Evolutionary conservation across 2,329 filamentous ascomycete genomes (phyloP).

Genomic region (Colletotrichum melonis): DNA sequence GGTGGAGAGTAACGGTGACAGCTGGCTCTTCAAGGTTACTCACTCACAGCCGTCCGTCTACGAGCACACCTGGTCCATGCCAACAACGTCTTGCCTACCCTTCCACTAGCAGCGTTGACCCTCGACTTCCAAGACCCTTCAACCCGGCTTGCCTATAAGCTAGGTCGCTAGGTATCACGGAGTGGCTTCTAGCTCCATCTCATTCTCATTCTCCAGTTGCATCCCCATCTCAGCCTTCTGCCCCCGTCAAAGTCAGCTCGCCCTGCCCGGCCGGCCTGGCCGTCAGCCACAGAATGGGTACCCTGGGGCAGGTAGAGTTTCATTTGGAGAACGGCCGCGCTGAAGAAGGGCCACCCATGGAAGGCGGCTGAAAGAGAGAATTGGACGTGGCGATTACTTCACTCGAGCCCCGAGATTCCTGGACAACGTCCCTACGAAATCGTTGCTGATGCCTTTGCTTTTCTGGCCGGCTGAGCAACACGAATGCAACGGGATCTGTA

Average conservation of each 20-base stretch:
- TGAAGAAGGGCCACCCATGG: constrained; percentile 2
- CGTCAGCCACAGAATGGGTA: constrained; percentile 15
- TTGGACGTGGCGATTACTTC: constrained; percentile 1
- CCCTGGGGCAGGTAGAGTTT: neutral
- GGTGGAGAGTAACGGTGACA: constrained; percentile 8
- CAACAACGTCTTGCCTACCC: neutral
- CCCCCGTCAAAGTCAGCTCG: constrained; percentile 5
- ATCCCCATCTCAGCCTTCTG: constrained; percentile 13
- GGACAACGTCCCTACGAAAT: neutral
- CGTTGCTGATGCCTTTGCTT: neutral
- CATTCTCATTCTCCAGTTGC: neutral
- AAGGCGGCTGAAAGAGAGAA: constrained; percentile 19
- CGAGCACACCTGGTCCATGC: constrained; percentile 16
- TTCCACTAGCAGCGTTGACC: neutral
- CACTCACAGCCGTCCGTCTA: constrained; percentile 1
- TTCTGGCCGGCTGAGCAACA: neutral
- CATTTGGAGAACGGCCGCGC: neutral
- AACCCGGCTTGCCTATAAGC: neutral
- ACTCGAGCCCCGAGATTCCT: neutral
- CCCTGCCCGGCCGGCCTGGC: constrained; percentile 28
- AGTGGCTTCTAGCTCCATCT: constrained; percentile 6
- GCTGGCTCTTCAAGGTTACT: constrained; percentile 14
- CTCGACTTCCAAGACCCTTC: neutral
- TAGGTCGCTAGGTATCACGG: neutral
- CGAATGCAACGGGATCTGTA: neutral